These are phyloP conservation scores for Domatiomyces globalis DNA, from an alignment of 2,329 filamentous ascomycete genomes.

Conservation along the genomic window DNA sequence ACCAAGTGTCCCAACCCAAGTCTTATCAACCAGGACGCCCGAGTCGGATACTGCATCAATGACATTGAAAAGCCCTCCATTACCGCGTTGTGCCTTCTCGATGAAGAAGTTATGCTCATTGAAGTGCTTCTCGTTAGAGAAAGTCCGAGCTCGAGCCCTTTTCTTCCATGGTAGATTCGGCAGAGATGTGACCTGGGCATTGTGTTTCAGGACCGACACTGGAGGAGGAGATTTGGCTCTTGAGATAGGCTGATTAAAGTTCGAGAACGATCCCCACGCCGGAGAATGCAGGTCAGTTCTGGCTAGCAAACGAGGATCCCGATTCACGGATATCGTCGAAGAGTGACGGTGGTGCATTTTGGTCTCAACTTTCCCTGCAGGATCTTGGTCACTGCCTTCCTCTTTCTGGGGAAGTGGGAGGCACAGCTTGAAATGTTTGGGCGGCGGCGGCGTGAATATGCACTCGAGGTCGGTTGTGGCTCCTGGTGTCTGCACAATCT, in stretches of 20 bases:
- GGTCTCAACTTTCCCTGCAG: constrained; percentile 18
- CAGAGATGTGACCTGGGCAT: constrained; percentile 7
- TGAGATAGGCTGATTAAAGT: constrained; percentile 64
- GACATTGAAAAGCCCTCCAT: constrained; percentile 81
- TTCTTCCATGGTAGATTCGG: constrained; percentile 2
- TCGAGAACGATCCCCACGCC: constrained; percentile 54
- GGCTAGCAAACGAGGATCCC: constrained; percentile 39
- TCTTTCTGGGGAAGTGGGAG: constrained; percentile 25
- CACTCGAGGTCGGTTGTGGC: constrained; percentile 30
- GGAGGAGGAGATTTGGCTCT: constrained; percentile 60
- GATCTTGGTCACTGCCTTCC: constrained; percentile 40
- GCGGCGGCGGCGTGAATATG: constrained; percentile 24
- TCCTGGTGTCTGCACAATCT: constrained; percentile 24
- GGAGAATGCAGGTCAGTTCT: constrained; percentile 63
- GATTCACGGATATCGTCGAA: constrained; percentile 14
- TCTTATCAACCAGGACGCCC: constrained; percentile 56
- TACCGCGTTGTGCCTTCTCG: constrained; percentile 75
- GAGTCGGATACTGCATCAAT: constrained; percentile 62
- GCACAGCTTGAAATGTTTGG: constrained; percentile 4
- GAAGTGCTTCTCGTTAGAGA: constrained; percentile 56
- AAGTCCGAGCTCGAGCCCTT: constrained; percentile 22
- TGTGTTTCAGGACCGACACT: constrained; percentile 57
- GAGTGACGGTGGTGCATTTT: not conserved
- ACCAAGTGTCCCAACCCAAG: constrained; percentile 84
- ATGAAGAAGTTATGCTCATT: constrained; percentile 71